These are phyloP conservation scores for Colletotrichum falcatum DNA, from an alignment of 2,329 filamentous ascomycete genomes.

Conservation along the genomic window DNA sequence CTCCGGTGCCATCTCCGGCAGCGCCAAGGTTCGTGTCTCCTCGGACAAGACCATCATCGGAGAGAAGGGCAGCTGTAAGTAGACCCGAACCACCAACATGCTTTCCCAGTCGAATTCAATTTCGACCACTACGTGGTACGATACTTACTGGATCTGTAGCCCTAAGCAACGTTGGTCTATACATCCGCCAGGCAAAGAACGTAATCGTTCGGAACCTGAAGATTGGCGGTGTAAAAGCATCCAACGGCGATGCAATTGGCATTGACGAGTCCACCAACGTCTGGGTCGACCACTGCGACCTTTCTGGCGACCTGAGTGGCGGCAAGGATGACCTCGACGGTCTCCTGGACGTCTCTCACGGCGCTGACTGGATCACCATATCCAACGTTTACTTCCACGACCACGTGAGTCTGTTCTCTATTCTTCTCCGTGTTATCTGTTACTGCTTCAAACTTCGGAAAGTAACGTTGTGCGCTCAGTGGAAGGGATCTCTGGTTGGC, in stretches of 20 bases:
- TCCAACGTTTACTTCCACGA: conserved; percentile 58
- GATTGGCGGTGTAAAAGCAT: conserved; percentile 60
- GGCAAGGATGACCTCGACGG: conserved; percentile 60
- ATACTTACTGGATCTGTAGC: conserved; percentile 42
- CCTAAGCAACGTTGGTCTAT: conserved; percentile 60
- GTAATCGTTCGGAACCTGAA: conserved; percentile 70
- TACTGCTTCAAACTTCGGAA: rapidly evolving
- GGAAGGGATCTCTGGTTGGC: conserved; percentile 70
- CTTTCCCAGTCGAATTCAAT: not conserved
- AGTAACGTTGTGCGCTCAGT: conserved; percentile 53
- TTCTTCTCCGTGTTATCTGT: not conserved
- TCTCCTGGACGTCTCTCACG: conserved; percentile 58
- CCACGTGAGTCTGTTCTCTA: conserved; percentile 46
- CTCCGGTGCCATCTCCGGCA: conserved; percentile 46
- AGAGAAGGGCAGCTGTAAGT: conserved; percentile 44
- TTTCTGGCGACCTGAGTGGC: conserved; percentile 50
- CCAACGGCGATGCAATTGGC: conserved; percentile 65
- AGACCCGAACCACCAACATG: rapidly evolving
- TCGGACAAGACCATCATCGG: conserved; percentile 58
- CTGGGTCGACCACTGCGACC: conserved; percentile 60
- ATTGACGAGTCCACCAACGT: conserved; percentile 62
- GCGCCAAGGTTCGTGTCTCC: conserved; percentile 47
- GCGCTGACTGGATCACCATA: conserved; percentile 57
- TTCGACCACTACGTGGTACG: not conserved
- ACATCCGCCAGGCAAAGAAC: conserved; percentile 62